A percentile compares a stretch with the other conserved stretches of the same genome.
These are phyloP conservation scores for Torulaspora microellipsoides DNA, from an alignment of 805 yeast species.

Conservation along the genomic window DNA sequence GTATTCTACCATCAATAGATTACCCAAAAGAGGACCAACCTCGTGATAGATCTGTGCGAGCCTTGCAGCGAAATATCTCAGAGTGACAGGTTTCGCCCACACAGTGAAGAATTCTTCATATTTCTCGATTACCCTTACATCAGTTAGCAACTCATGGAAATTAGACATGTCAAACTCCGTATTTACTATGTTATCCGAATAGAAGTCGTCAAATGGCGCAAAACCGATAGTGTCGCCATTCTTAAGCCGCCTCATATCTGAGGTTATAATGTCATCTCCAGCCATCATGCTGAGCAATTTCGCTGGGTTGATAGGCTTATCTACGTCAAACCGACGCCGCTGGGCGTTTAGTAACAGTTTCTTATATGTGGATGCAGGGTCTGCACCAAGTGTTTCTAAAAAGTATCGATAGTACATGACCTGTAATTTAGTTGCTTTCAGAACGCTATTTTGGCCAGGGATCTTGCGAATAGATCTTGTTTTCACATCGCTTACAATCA, in stretches of 20 bases:
- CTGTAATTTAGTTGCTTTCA: conserved; percentile 51
- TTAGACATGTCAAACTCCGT: conserved; percentile 19
- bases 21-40: conserved; percentile 34
- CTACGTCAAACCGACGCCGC: conserved; percentile 46
- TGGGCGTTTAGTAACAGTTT: conserved; percentile 44
- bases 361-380: conserved; percentile 35
- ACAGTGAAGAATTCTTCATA: conserved; percentile 31
- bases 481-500: conserved; percentile 54
- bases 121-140: conserved; percentile 20
- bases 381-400: conserved; percentile 36
- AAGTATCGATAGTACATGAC: conserved; percentile 55
- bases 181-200: background rate
- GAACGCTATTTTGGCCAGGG: conserved; percentile 49
- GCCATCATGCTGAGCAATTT: conserved; percentile 39
- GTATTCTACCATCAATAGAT: conserved; percentile 47
- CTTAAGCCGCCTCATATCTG: conserved; percentile 44
- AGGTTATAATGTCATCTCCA: conserved; percentile 35
- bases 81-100: conserved; percentile 56
- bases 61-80: conserved; percentile 53
- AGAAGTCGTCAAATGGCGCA: conserved; percentile 36
- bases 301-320: conserved; percentile 43
- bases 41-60: conserved; percentile 41
- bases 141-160: conserved; percentile 16
- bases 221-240: conserved; percentile 44
- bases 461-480: conserved; percentile 44